A percentile compares a stretch with the other conserved stretches of the same genome.
Conservation (phyloP, 83 land plant species). For the Picea abies region DNA sequence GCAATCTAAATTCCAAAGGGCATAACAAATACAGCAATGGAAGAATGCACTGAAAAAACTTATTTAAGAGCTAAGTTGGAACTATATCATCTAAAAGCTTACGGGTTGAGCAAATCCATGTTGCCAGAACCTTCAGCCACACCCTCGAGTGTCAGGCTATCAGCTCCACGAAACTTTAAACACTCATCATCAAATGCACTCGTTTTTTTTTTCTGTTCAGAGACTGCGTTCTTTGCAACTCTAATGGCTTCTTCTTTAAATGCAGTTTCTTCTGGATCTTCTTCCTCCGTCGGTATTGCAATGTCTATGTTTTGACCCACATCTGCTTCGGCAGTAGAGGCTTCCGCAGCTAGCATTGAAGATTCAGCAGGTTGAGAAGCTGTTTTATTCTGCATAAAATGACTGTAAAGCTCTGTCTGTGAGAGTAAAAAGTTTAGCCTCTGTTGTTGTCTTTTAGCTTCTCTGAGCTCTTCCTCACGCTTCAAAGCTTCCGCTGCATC, state of each 20-base stretch:
- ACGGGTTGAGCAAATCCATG: slow-evolving; percentile 95
- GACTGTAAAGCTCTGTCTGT: slow-evolving; percentile 97
- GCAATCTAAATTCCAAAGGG: not conserved
- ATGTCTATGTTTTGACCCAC: slow-evolving; percentile 18
- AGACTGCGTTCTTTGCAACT: slow-evolving; percentile 82
- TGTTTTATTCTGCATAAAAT: slow-evolving; percentile 95
- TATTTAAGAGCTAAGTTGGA: not conserved
- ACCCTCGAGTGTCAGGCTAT: slow-evolving; percentile 23
- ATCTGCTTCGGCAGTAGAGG: slow-evolving; percentile 24
- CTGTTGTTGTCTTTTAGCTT: slow-evolving; percentile 92
- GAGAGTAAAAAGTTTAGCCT: slow-evolving; percentile 92
- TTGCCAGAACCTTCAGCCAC: slow-evolving; percentile 54
- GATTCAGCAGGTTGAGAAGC: slow-evolving; percentile 43
- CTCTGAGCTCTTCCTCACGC: slow-evolving; percentile 93
- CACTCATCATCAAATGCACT: slow-evolving; percentile 89
- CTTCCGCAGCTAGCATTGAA: slow-evolving; percentile 25
- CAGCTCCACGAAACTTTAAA: slow-evolving; percentile 63
- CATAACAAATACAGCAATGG: not conserved
- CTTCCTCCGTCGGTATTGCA: slow-evolving; percentile 44
- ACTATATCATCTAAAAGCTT: slow-evolving; percentile 30
- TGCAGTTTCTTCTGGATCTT: slow-evolving; percentile 84
- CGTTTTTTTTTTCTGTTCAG: slow-evolving; percentile 74
- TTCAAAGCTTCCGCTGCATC: slow-evolving; percentile 99
- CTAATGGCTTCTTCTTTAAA: slow-evolving; percentile 76
- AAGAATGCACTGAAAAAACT: not conserved